These are phyloP conservation scores for Coprinopsis strossmayeri DNA, from an alignment of 768 basidiomycete species.

Conservation along the genomic window DNA sequence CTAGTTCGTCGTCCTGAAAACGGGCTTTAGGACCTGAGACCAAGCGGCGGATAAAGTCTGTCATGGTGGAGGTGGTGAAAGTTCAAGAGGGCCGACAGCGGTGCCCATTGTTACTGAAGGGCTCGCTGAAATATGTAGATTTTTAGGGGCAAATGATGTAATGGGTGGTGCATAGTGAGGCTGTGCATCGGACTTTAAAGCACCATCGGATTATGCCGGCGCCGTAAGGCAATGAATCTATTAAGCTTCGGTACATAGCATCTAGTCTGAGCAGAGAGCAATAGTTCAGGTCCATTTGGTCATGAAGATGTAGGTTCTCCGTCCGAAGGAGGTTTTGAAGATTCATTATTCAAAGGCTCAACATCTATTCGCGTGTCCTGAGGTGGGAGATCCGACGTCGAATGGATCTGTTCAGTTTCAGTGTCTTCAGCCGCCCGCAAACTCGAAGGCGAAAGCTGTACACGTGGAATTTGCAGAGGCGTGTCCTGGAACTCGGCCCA, in stretches of 20 bases:
- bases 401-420: constrained; percentile 1
- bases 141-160: neutral
- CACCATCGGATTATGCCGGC: no score
- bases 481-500: constrained; percentile 61
- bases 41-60: constrained; percentile 60
- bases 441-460: constrained; percentile 23
- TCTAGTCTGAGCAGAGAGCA: no score
- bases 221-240: no score
- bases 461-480: constrained; percentile 42
- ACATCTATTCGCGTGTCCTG: constrained; percentile 4
- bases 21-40: constrained; percentile 82
- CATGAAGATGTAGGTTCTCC: no score
- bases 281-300: neutral
- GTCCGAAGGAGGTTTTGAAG: neutral
- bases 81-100: no score
- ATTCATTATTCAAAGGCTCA: neutral
- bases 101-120: neutral
- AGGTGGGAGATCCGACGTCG: neutral
- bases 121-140: no score
- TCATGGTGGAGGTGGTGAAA: constrained; percentile 31
- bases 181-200: no score
- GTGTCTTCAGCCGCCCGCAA: neutral
- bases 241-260: no score
- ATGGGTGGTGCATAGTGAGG: no score
- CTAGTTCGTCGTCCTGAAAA: constrained; percentile 59